Base-by-base conservation (phyloP, 371 early-diverging fungal genomes). In the Syncephalastrum sp. region DNA sequence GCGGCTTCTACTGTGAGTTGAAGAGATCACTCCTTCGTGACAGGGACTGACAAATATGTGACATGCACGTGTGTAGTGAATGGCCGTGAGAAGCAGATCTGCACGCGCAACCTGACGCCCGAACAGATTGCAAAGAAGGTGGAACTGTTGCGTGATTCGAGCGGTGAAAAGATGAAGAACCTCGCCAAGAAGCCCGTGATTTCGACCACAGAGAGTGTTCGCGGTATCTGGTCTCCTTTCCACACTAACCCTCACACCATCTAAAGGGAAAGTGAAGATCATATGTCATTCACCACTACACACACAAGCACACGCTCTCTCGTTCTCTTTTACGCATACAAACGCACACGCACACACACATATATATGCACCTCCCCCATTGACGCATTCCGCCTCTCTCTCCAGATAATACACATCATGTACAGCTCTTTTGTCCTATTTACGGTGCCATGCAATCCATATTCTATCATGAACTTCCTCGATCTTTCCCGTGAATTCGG, bases 191-290 rank as follows among this genome's bases (percentile, higher is more conserved):
- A 79, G 60, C 87, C 88, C 42, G 91, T 91, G 27, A 79, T 90
- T 53, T 91, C 91, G 15, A 86, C 88, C 17, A 90, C 88, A 42
- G 84, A 82, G 47, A 88, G 89, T 57, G 90, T 92, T n/a, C 86
- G 93, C 57, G 93, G 92, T 52, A 90, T 91, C 54, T 92, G 91
- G 90, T 90, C 91, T 56, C 92, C 93, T 41, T 92, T 92, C 84
- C 87, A 91, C 57, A 69, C 85, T 47, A 74, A 81, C 55, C 84
- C 83, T 51, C 86, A 88, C 63, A 71, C 81, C 51, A 85, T 88
- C 58, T 88, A 82, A 29, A 38, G 55, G 38, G 10, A 33, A 33
- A 33, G 8, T 8, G 10, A 33, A 33, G 10, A 10, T 33, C 8
- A 12, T 33, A 2, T 10, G 8, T 33, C 38, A 3, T 33, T 12